These are phyloP conservation scores for Olyra latifolia DNA, from an alignment of 176 grass and related monocot species.

Conservation along the genomic window DNA sequence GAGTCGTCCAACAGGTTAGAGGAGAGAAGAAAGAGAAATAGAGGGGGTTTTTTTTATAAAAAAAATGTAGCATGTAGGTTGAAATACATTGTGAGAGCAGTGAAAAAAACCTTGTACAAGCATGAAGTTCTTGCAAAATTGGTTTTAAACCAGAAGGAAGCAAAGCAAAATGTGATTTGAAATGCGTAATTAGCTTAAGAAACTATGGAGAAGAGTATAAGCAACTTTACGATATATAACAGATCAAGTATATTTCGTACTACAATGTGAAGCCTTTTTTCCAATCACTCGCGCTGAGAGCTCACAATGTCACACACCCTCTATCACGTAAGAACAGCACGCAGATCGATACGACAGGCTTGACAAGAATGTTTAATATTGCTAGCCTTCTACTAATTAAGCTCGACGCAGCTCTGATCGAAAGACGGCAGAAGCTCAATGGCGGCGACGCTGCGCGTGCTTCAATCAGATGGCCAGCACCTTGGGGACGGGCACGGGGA, in stretches of 20 bases:
- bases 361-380: not conserved
- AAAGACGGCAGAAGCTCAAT: not conserved
- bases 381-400: not conserved
- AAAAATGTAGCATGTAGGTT: too few relatives aligned
- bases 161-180: not conserved
- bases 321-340: not conserved
- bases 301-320: not conserved
- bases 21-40: too few relatives aligned
- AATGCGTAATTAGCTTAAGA: not conserved
- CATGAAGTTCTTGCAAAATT: too few relatives aligned
- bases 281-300: not conserved
- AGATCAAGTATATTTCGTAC: not conserved
- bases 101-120: too few relatives aligned
- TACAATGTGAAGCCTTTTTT: not conserved
- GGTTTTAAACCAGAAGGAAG: not conserved
- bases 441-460: not conserved
- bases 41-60: too few relatives aligned
- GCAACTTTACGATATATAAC: too few relatives aligned
- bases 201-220: not conserved
- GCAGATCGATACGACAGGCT: not conserved
- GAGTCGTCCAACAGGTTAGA: too few relatives aligned
- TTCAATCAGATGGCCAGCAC: conserved; percentile 20
- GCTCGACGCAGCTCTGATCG: not conserved
- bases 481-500: conserved; percentile 49
- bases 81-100: too few relatives aligned